phyloP scores from a whole-genome alignment of 1,284 basidiomycete species.

The Ganoderma meredithae region DNA sequence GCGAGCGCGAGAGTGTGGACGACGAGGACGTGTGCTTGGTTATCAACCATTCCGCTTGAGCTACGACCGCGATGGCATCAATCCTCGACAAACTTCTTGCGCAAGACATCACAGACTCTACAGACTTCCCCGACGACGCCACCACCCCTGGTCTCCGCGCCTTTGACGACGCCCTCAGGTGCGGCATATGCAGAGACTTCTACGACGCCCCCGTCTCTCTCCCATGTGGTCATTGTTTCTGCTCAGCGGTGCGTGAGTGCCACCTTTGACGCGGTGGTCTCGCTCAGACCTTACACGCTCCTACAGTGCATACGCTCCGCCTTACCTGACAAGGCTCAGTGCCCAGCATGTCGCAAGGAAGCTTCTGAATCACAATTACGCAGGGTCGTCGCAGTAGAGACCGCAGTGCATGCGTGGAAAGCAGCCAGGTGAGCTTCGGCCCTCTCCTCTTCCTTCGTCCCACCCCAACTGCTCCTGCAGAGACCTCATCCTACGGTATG shows the following conservation, averaged over 20 bases:
- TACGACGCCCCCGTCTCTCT: conserved; percentile 76
- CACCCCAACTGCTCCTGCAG: background rate
- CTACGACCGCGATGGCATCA: conserved; percentile 3
- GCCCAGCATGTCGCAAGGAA: conserved; percentile 68
- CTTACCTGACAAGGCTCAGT: conserved; percentile 63
- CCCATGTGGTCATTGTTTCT: conserved; percentile 78
- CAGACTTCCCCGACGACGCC: conserved; percentile 62
- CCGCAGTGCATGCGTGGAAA: conserved; percentile 67
- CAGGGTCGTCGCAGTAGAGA: conserved; percentile 66
- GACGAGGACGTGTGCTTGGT: background rate
- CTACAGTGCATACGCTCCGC: conserved; percentile 68
- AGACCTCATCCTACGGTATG: conserved; percentile 31
- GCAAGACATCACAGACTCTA: conserved; percentile 63
- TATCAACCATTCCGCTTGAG: background rate
- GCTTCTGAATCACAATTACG: conserved; percentile 65
- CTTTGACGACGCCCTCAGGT: conserved; percentile 71
- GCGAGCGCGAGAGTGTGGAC: background rate
- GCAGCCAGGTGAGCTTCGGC: conserved; percentile 58
- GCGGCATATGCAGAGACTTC: conserved; percentile 75
- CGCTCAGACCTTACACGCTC: background rate
- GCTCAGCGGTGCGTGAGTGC: conserved; percentile 65
- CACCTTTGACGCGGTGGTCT: background rate
- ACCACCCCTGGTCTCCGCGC: conserved; percentile 59
- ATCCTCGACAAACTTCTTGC: conserved; percentile 22
- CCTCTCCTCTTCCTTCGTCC: background rate